Evolutionary conservation across 2,329 filamentous ascomycete genomes (phyloP), one percentile per base, ranked within the genome.

Genomic region (Blastomyces emzantsi): DNA sequence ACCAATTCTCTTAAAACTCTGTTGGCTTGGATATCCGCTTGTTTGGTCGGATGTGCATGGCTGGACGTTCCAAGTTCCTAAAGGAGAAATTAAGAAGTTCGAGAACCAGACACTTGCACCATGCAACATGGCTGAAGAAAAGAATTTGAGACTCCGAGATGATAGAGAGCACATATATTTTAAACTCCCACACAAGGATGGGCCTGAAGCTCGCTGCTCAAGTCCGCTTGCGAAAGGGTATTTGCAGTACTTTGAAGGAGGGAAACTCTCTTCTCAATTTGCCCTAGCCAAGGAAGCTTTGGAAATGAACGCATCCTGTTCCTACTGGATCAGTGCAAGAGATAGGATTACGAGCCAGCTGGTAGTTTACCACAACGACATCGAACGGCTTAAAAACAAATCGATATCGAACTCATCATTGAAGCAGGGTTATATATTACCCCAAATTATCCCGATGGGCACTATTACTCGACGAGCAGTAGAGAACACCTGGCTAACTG

Each of bases 301-400:
- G 54, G 90, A 97, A 70, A 99, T 99, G 94, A 99, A 99, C 70
- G 92, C 94, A 0, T 96, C 92, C 0, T 99, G 95, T 73, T 97
- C 93, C 0, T 99, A 99, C 76, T 99, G 95, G 94, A 97, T 99
- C 70, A 96, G 91, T 71, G 92, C 94, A 19, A 85, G 94, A 66
- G 91, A 96, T 72, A 83, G 94, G 60, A 99, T 99, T 76, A 93
- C 80, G 82, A 90, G 88, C n/a, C 94, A 99, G 72, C 90, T 97
- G 82, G 92, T 96, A 1, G 89, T 99, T 0, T 97, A 96, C 73
- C 82, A 92, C 64, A 81, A 87, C 43, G 87, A 95, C 66, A 67
- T 78, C 60, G 66, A 71, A 63, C 69, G 9, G 61, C 63, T 2
- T 64, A 67, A 63, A 64, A 66, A 61, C 65, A 66, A 19, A 69